Conservation (phyloP, 257 asterid species). For the Schizonepeta tenuifolia region DNA sequence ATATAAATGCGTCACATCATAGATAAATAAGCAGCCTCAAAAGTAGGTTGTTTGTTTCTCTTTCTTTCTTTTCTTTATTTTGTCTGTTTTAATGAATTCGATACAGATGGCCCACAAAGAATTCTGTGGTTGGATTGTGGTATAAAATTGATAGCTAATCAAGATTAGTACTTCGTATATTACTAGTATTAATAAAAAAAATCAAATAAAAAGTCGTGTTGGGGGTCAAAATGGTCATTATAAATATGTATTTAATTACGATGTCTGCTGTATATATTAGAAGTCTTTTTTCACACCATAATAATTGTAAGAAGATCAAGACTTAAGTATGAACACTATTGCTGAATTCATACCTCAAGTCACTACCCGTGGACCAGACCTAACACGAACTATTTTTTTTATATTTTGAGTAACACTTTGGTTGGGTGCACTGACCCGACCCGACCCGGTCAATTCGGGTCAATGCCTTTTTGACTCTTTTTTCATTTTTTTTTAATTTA, state of each 20-base stretch:
- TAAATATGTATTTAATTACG: background rate
- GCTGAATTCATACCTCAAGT: background rate
- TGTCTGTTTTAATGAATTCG: constrained; percentile 10
- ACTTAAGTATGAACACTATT: background rate
- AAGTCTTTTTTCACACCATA: constrained; percentile 25
- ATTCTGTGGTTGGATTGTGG: constrained; percentile 14
- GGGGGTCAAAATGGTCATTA: constrained; percentile 19
- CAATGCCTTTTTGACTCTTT: too few species aligned
- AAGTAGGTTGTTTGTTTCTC: background rate
- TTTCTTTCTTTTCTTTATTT: background rate
- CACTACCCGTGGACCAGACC: background rate
- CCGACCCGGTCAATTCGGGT: too few species aligned
- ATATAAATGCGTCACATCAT: background rate
- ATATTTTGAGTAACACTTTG: too few species aligned
- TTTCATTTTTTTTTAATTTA: too few species aligned
- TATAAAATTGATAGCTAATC: background rate
- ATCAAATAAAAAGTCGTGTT: background rate
- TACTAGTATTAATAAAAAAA: background rate
- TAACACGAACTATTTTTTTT: background rate
- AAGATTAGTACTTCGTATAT: too few species aligned
- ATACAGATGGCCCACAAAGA: constrained; percentile 8
- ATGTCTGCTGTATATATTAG: constrained; percentile 8
- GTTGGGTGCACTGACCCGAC: too few species aligned
- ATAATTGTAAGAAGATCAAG: background rate
- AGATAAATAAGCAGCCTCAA: background rate